Conservation (phyloP, 345 rosid genomes). For the Fremontodendron californicum region DNA sequence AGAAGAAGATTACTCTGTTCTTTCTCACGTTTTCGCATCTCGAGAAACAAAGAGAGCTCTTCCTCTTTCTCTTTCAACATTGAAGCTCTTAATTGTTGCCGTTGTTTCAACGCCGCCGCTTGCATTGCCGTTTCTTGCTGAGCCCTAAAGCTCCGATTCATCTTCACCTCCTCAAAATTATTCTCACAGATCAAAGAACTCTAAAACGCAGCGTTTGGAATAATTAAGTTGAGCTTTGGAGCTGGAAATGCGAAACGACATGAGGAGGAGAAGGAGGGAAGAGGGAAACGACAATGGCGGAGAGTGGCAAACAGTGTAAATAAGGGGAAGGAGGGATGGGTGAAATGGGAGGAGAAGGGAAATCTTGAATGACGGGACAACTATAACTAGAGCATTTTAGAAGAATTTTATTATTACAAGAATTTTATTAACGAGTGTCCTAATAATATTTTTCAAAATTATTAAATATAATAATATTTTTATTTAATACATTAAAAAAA, state of each 20-base stretch:
- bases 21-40: conserved; percentile 86
- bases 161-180: conserved; percentile 9
- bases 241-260: conserved; percentile 24
- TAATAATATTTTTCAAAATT: too few relatives aligned
- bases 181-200: conserved; percentile 26
- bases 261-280: conserved; percentile 15
- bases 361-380: conserved; percentile 25
- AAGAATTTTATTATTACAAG: too few relatives aligned
- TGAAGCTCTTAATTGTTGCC: conserved; percentile 72
- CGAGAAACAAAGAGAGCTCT: conserved; percentile 83
- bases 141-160: conserved; percentile 95
- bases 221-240: conserved; percentile 35
- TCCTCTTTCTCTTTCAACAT: conserved; percentile 90
- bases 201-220: neutral
- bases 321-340: conserved; percentile 11
- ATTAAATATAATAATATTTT: too few relatives aligned
- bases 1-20: conserved; percentile 54
- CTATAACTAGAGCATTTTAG: conserved; percentile 12
- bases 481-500: too few relatives aligned
- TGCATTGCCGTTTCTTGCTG: conserved; percentile 63
- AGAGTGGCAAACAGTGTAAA: conserved; percentile 37
- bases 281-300: conserved; percentile 20
- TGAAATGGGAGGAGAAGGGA: conserved; percentile 14
- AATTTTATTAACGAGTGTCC: too few relatives aligned
- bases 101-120: conserved; percentile 65